These are phyloP conservation scores for Aspergillus pseudoterreus DNA, from an alignment of 2,329 filamentous ascomycete species.

Conservation along the genomic window DNA sequence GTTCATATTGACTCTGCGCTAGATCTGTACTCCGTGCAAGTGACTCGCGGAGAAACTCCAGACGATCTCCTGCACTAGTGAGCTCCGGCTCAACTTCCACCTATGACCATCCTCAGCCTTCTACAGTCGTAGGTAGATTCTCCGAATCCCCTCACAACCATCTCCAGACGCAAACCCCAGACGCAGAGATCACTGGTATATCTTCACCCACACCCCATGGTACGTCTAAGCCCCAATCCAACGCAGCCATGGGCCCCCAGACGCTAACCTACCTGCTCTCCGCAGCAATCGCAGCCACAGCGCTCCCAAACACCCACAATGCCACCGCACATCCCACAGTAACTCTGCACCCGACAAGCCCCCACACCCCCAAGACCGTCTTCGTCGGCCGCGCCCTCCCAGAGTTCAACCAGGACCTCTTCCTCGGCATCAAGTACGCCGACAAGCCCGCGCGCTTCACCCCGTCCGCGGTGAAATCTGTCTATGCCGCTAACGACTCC, in stretches of 20 bases:
- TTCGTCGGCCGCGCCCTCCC: conserved; percentile 25
- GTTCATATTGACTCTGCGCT: background rate
- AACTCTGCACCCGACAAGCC: background rate
- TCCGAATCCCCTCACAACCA: background rate
- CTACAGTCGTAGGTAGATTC: too few species aligned
- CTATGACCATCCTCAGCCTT: conserved; percentile 7
- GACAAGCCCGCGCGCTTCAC: conserved; percentile 26
- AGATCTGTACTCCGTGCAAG: background rate
- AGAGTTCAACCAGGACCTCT: conserved; percentile 25
- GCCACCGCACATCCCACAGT: background rate
- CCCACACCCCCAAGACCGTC: conserved; percentile 9
- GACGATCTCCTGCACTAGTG: background rate
- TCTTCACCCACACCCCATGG: background rate
- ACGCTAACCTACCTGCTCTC: background rate
- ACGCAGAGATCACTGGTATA: background rate
- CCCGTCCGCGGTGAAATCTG: conserved; percentile 18
- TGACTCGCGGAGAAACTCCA: conserved; percentile 10
- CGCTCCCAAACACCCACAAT: background rate
- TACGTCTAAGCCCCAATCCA: background rate
- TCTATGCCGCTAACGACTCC: conserved; percentile 12
- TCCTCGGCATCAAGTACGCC: conserved; percentile 29
- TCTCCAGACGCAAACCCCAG: background rate
- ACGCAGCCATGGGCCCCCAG: background rate
- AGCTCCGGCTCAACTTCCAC: conserved; percentile 8
- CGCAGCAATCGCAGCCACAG: background rate